Base-by-base conservation (phyloP, 225 moss, liverwort and hornwort species). In the Thuidium tamariscinum region DNA sequence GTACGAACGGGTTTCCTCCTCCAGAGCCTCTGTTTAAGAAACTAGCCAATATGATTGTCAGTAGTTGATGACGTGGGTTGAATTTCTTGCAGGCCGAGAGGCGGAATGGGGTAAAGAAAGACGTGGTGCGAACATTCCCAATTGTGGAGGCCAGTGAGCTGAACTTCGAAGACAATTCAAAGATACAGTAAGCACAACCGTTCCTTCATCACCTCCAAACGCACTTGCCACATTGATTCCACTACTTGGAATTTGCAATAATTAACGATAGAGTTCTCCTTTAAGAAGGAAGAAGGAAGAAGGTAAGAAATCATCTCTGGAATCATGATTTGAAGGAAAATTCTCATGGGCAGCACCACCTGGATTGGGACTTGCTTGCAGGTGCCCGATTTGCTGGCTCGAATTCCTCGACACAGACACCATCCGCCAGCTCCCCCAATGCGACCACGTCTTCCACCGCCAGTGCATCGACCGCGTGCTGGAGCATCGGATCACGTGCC, bases 381-480 rank as follows among this genome's bases (percentile, higher is more conserved):
- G 93, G 54, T 93, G 93, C 55, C 66, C 93, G 36, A 85, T 91
- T 55, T 93, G 93, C 84, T 93, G 89, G 82, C 48, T 88, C 8
- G 75, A 75, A 51, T 88, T 91, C 68, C 79, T 79, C 8, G 85
- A 88, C 9, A 22, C 69, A 52, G 93, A 89, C 51, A 56, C 79
- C 16, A 79, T 88, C 34, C 93, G 84, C 20, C 93, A 87, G 62
- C 77, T 91, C 9, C 93, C 91, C 39, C 83, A 86, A n/a, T 93
- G 93, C 68, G 79, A 79, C 86, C 93, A 93, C 77, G 74, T 83
- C 23, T 93, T 91, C 88, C 93, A 93, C 86, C 88, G 69, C 9
- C 79, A 84, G 20, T 93, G 93, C 67, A 89, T 93, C 30, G 91
- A 91, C 79, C 84, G 88, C 7, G 84, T 91, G 79, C 84, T 91